Evolutionary conservation across 495 filamentous ascomycete species (phyloP), one percentile per base, ranked within the genome.

Genomic region (Rostrohypoxylon terebratum): DNA sequence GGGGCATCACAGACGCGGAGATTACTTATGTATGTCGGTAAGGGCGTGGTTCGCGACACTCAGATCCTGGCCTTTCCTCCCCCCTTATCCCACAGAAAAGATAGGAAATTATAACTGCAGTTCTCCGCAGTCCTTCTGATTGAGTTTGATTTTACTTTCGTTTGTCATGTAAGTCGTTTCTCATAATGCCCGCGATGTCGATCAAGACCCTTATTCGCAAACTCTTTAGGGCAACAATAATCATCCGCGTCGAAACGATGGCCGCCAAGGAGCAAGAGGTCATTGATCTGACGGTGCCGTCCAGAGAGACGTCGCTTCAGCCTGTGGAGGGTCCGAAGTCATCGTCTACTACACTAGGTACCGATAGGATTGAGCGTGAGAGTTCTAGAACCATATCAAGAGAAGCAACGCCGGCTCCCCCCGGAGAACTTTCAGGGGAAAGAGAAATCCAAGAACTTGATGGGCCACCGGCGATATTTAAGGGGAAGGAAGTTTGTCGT

Each of bases 191-290:
- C 23, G 18, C 38, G 11, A 65, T 68, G 34, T 61, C 65, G 48
- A 53, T 68, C 55, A 68, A 68, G 40, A 18, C n/a, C 8, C 69
- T 72, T 5, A 72, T 64, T 23, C 59, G 59, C 23, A 68, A 59
- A 34, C 16, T 55, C 7, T 62, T 51, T 55, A 72, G 69, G 64
- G 36, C 63, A 1, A 66, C 69, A 0, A 47, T 54, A 20, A 69
- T 58, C 58, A 66, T 61, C 36, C 60, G 61, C 23, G 42, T 50
- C 14, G 47, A 65, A 38, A 34, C 60, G 20, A 36, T 47, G n/a
- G 7, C 36, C 14, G 20, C 14, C 3, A 40, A 42, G 28, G 48
- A 69, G 45, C 36, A 31, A 8, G 40, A 66, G 23, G 57, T 65
- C 11, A 42, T 69, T 48, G 57, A 69, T n/a, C 48, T 62, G 25